Evolutionary conservation across 1,284 basidiomycete species (phyloP), one percentile per base, ranked within the genome.

Genomic region (Cutaneotrichosporon cyanovorans): DNA sequence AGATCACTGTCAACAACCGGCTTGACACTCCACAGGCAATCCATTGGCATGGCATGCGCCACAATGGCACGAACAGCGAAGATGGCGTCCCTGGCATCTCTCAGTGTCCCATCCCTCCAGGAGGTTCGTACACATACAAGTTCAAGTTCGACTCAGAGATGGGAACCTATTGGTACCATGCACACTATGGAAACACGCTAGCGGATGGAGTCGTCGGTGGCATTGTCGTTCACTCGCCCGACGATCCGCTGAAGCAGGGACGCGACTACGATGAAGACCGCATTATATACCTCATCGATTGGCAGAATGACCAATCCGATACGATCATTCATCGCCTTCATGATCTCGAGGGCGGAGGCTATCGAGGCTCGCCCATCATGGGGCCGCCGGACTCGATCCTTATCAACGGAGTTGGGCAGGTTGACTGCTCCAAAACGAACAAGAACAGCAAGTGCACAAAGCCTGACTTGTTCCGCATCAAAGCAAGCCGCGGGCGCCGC

Each of bases 91-190:
- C 63, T 3, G 63, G 63, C 20, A 33, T 66, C 18, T 53, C 61
- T 2, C 73, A 66, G 63, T 81, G 80, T 53, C 77, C 78, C 3
- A 78, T 81, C 48, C 68, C 73, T 4, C 63, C 76, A 0, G 70
- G 71, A 1, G 56, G 69, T n/a, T 69, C 68, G 8, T 80, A 78
- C 68, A 68, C 74, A 16, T 80, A 80, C 69, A 36, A 51, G 6
- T 64, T 61, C 53, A 61, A 64, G 46, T 55, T 54, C 23, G 31
- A 46, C 14, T 20, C 19, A 25, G 33, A 42, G 19, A 37, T 11
- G n/a, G 63, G 63, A 4, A 58, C 62, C 5, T 65, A 59, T 46
- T 66, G 62, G 62, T 60, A 57, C 51, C 65, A 66, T 50, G 60
- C 61, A 16, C 64, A 65, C 40, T 65, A 50, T 23, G 58, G 40